Evolutionary conservation across 2,329 filamentous ascomycete genomes (phyloP), one percentile per base, ranked within the genome.

Genomic region (Tolypocladium pustulatum): DNA sequence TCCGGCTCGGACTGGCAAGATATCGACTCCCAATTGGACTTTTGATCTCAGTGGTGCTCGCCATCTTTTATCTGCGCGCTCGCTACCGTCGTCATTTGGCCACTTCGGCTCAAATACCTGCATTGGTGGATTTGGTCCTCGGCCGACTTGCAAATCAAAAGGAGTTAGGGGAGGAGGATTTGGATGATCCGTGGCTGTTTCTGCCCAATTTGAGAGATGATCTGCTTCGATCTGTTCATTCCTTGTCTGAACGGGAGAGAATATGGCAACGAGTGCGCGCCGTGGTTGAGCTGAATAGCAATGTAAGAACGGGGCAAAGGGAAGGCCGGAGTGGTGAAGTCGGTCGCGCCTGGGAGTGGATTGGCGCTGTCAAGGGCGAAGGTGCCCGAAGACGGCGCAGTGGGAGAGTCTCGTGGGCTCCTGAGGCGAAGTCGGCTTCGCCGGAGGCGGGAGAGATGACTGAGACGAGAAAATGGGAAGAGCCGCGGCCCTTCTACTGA

Each of bases 211-310:
- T 99, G 57, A 82, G 94, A 60, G 94, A 99, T 68, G 93, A 97
- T 68, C 87, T 99, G 3, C 78, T 99, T 43, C 81, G 93, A 25
- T 84, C 88, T 34, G 86, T 96, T 61, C 90, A 97, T 71, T 87
- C 83, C 4, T 80, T 92, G 25, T 79, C 81, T 10, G 84, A 91
- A 65, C 82, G 94, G 41, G 88, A 94, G 68, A 83, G 84, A 58
- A 78, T 99, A 56, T 99, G 95, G 94, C 81, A 85, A 63, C 84
- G 85, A 55, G 94, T 99, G 25, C 83, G 85, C 64, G 83, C 80
- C 56, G 88, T 97, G 57, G 92, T 99, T 0, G 94, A 99, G 73
- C 86, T 87, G 72, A 99, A 99, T 71, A 89, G 90, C 61, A 99
- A 99, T 68, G 88, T 99, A 20, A 83, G 94, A 49, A 90, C 82